Conservation (phyloP, 768 basidiomycete genomes). For the Pulveroboletus sp. region DNA sequence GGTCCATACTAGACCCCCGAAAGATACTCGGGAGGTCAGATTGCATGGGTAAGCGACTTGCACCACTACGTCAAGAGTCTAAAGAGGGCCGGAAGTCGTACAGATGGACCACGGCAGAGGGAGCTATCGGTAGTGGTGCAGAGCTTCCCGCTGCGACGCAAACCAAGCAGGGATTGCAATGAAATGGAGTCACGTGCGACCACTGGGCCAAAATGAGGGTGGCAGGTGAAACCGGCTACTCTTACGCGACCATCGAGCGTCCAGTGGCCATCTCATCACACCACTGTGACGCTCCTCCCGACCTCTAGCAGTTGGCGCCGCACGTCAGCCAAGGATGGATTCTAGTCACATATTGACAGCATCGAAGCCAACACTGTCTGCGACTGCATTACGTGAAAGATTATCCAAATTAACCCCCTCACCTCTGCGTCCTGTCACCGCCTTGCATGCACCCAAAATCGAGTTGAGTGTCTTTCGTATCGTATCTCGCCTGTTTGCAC, state of each 20-base stretch:
- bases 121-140: no score
- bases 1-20: not conserved
- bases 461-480: conserved; percentile 44
- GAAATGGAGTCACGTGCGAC: conserved; percentile 1
- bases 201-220: not conserved
- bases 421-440: conserved; percentile 57
- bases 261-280: not conserved
- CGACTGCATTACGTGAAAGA: conserved; percentile 55
- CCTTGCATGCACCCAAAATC: conserved; percentile 61
- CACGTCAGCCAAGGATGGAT: conserved; percentile 28
- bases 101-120: no score
- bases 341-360: conserved; percentile 28
- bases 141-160: no score
- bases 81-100: no score
- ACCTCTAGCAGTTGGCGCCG: not conserved
- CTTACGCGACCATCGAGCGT: not conserved
- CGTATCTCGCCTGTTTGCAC: not conserved
- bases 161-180: no score
- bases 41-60: no score
- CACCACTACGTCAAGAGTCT: no score
- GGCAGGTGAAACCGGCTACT: conserved; percentile 2
- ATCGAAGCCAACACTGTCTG: conserved; percentile 51
- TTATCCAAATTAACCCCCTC: conserved; percentile 58
- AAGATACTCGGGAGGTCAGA: not conserved
- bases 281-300: not conserved